A percentile compares a stretch with the other conserved stretches of the same genome.
Conservation (phyloP, 2,329 filamentous ascomycete species). For the Fusarium sterilihyphosum region DNA sequence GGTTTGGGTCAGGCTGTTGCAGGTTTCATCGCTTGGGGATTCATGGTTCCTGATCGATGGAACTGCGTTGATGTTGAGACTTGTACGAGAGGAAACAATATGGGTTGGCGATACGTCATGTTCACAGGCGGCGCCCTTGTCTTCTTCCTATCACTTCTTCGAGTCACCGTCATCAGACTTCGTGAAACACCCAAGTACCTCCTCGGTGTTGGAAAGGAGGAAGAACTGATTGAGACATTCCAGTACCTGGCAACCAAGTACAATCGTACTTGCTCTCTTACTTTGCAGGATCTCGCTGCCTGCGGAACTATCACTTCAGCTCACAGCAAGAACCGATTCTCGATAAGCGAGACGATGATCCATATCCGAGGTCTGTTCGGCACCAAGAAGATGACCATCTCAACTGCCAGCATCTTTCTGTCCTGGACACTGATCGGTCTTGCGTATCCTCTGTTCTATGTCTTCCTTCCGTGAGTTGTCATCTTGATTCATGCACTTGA, state of each 20-base stretch:
- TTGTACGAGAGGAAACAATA: not conserved
- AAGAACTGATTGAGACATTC: not conserved
- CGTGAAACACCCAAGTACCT: constrained; percentile 18
- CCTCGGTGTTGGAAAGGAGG: not conserved
- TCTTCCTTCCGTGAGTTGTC: constrained; percentile 69
- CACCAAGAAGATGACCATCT: constrained; percentile 10
- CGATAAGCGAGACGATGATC: constrained; percentile 39
- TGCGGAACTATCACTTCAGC: constrained; percentile 37
- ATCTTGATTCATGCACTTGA: not conserved
- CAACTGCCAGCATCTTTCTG: constrained; percentile 14
- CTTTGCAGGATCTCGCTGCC: not conserved
- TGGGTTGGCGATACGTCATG: constrained; percentile 22
- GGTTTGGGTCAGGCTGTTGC: constrained; percentile 10
- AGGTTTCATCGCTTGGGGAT: constrained; percentile 17
- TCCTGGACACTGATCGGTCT: constrained; percentile 68
- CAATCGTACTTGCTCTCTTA: constrained; percentile 3
- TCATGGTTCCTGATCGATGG: not conserved
- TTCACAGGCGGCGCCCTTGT: constrained; percentile 18
- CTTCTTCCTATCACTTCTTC: constrained; percentile 9
- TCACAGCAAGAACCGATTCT: constrained; percentile 48
- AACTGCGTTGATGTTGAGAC: not conserved
- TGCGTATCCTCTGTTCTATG: constrained; percentile 79
- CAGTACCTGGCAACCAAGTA: constrained; percentile 9
- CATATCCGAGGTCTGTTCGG: constrained; percentile 10
- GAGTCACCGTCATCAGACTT: constrained; percentile 1